Conservation (phyloP, 108 stramenopile genomes). For the Fragilariopsis cylindrus region DNA sequence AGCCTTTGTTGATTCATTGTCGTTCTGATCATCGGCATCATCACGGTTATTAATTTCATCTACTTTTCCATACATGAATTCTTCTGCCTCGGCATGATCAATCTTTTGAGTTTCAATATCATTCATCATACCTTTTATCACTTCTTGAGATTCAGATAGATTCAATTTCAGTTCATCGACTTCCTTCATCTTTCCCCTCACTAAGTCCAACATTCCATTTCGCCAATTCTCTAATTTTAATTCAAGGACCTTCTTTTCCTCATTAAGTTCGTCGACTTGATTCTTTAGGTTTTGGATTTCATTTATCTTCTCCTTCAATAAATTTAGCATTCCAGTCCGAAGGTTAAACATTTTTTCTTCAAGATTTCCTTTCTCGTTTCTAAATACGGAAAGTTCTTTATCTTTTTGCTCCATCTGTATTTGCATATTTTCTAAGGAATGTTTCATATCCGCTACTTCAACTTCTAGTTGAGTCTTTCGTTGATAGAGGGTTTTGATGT, state of each 20-base stretch:
- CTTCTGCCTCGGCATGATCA: not conserved
- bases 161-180: not conserved
- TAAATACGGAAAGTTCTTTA: not conserved
- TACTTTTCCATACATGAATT: not conserved
- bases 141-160: not conserved
- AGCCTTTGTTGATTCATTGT: not conserved
- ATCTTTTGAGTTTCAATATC: not conserved
- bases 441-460: not conserved
- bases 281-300: slow-evolving; percentile 1
- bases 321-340: not conserved
- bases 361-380: slow-evolving; percentile 5
- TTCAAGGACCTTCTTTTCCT: slow-evolving; percentile 3
- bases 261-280: not conserved
- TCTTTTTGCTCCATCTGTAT: not conserved
- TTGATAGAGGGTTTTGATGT: not conserved
- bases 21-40: not conserved
- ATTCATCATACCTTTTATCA: not conserved
- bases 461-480: not conserved
- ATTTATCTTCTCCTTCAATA: not conserved
- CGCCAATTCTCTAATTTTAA: slow-evolving; percentile 11
- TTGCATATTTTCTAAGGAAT: not conserved
- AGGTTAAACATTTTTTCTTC: slow-evolving; percentile 7
- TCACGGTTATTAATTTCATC: not conserved
- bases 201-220: slow-evolving; percentile 4
- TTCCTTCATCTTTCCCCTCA: slow-evolving; percentile 6